Evolutionary conservation across 2,329 filamentous ascomycete genomes (phyloP), one percentile per base, ranked within the genome.

Genomic region (Fonsecaea nubica): DNA sequence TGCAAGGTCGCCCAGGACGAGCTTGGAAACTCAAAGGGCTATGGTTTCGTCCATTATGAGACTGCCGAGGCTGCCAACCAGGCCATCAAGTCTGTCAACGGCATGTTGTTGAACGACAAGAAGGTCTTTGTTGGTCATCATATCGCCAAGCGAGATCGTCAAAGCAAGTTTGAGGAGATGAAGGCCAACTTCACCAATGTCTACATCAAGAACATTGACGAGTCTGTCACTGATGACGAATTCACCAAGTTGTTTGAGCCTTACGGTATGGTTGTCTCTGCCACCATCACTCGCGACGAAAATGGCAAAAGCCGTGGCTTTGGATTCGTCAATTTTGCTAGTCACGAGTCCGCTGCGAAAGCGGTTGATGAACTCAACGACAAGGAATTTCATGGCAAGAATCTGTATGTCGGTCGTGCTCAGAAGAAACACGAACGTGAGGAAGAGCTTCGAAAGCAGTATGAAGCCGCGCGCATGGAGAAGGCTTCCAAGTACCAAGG

Each of bases 101-200:
- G 95, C 80, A 99, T 99, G 95, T 86, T 99, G 80, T 83, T 99
- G 79, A 99, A 99, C 84, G 95, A 99, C 88, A 99, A 99, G 90
- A 99, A 99, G 88, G 95, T 99, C 72, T 99, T 96, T 75, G 95
- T 99, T 74, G 95, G 95, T 72, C 94, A 97, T 83, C 95, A 99
- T 84, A 98, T 99, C 77, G 93, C 95, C 80, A 98, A 98, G 91
- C 98, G 98, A 88, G 95, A 99, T 79, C 94, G 95, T 76, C 95
- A 98, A 88, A 97, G 92, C 92, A 99, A 99, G 85, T 98, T 98
- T 75, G 95, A 99, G 85, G 95, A 99, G 87, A 99, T 99, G 94
- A 99, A 99, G 90, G 95, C 95, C 81, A 99, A 99, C 87, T 99
- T 96, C 87, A 99, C 95, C 85, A 99, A 99, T 81, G 90, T 99